Evolutionary conservation across 768 basidiomycete species (phyloP).

Genomic region (Neoboletus magnificus): DNA sequence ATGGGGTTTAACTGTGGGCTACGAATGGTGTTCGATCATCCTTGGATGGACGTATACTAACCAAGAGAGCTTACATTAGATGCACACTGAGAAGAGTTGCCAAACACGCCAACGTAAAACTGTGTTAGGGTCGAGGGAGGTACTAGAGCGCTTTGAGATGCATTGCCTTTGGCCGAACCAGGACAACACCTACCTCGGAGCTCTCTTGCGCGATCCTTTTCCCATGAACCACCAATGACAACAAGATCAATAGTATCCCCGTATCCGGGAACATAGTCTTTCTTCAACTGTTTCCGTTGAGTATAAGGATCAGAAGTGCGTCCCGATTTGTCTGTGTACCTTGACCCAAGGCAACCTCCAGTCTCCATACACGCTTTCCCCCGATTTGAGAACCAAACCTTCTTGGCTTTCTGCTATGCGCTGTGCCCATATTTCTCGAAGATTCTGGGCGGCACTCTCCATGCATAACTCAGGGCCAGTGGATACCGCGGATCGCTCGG

Average conservation of each 20-base stretch:
- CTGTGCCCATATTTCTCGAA: slow-evolving; percentile 48
- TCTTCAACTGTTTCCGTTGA: slow-evolving; percentile 51
- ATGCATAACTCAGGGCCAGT: slow-evolving; percentile 5
- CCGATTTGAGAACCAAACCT: slow-evolving; percentile 77
- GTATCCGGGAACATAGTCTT: slow-evolving; percentile 82
- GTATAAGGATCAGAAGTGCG: slow-evolving; percentile 1
- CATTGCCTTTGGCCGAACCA: neutral
- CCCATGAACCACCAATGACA: slow-evolving; percentile 76
- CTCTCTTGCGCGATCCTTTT: slow-evolving; percentile 71
- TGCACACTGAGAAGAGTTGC: slow-evolving; percentile 44
- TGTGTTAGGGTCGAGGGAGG: slow-evolving; percentile 69
- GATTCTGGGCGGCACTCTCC: slow-evolving; percentile 19
- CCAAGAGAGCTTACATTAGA: slow-evolving; percentile 35
- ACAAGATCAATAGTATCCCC: slow-evolving; percentile 82
- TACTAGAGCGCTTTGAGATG: slow-evolving; percentile 40
- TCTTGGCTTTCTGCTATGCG: slow-evolving; percentile 55
- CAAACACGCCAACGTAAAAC: slow-evolving; percentile 72
- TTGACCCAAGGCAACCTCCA: slow-evolving; percentile 76
- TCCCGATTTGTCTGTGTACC: slow-evolving; percentile 26
- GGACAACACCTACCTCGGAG: slow-evolving; percentile 54
- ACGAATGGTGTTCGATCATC: neutral
- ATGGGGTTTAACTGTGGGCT: slow-evolving; percentile 51
- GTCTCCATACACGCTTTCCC: slow-evolving; percentile 65
- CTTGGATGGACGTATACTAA: neutral
- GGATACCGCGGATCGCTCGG: slow-evolving; percentile 49